Base-by-base conservation (phyloP, 768 basidiomycete species). In the Chiua virens region DNA sequence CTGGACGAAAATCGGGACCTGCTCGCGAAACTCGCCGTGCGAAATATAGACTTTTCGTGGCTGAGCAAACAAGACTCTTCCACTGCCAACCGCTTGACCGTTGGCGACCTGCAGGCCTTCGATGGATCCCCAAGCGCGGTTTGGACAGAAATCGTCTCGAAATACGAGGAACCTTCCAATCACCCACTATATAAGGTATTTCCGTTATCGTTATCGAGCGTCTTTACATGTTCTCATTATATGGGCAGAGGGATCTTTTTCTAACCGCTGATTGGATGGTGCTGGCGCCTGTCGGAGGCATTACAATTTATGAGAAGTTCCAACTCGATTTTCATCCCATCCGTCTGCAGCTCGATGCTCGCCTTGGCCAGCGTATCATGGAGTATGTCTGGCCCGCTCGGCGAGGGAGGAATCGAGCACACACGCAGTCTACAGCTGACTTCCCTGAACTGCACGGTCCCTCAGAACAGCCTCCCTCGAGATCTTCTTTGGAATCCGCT, bases 261-360 rank as follows among this genome's bases (percentile, higher is more conserved):
- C 75, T 86, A 18, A 73, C 83, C 1, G 86, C 86, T 3, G 81
- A 84, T 49, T 96, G 93, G 94, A 82, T 78, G 4, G 79, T 89
- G 22, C 73, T 92, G n/a, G 81, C 92, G 1, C 90, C 93, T 15
- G 93, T 98, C 21, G 95, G 93, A 18, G 95, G 95, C 13, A 97
- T 98, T 57, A 82, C 86, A 2, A 90, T 97, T 55, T 87, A 92
- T 66, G 86, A 92, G 65, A 75, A 79, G 25, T 90, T 97, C 58
- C 83, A 89, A 55, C 71, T 96, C 32, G 79, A 82, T 23, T 74
- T 97, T 37, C 92, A 95, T 66, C 95, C 94, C 0, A 78, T 98
- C 58, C 83, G 87, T 27, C 76, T 97, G 8, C 90, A 92, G 57
- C 77, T 98, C 43, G 95, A 98, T 68, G 84, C 89, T 23, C 80